A percentile compares a stretch with the other conserved stretches of the same genome.
Conservation (phyloP, 345 rosid species). For the Sonneratia caseolaris region DNA sequence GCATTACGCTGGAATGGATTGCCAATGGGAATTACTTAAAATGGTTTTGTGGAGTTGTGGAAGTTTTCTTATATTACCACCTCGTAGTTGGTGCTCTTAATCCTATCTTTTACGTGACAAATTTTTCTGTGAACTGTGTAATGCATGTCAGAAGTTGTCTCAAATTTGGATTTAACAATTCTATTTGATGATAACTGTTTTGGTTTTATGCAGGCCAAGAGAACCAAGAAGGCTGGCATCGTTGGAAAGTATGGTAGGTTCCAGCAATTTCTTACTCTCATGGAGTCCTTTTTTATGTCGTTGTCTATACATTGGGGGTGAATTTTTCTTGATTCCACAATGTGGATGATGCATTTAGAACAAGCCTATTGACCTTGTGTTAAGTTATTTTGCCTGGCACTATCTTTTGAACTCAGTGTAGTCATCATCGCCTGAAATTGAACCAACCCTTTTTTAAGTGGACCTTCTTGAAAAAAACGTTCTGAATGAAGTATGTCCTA, state of each 20-base stretch:
- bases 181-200: neutral
- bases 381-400: no score
- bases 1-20: neutral
- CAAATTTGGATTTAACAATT: neutral
- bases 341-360: neutral
- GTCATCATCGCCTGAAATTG: neutral
- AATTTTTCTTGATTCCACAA: neutral
- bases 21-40: neutral
- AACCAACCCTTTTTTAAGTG: neutral
- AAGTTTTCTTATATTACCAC: neutral
- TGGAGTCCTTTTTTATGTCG: neutral
- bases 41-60: neutral
- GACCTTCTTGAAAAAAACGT: neutral
- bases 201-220: slow-evolving; percentile 22
- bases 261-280: neutral
- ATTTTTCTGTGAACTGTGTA: no score
- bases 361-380: neutral
- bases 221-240: slow-evolving; percentile 31
- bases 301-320: neutral
- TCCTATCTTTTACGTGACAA: no score
- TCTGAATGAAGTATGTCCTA: neutral
- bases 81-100: no score
- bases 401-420: neutral
- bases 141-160: no score
- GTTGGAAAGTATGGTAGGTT: slow-evolving; percentile 28